Percentiles rank a stretch among this genome's conserved stretches.
These are phyloP conservation scores for Amaranthus hypochondriacus DNA, from an alignment of 148 eudicot species.

Conservation along the genomic window DNA sequence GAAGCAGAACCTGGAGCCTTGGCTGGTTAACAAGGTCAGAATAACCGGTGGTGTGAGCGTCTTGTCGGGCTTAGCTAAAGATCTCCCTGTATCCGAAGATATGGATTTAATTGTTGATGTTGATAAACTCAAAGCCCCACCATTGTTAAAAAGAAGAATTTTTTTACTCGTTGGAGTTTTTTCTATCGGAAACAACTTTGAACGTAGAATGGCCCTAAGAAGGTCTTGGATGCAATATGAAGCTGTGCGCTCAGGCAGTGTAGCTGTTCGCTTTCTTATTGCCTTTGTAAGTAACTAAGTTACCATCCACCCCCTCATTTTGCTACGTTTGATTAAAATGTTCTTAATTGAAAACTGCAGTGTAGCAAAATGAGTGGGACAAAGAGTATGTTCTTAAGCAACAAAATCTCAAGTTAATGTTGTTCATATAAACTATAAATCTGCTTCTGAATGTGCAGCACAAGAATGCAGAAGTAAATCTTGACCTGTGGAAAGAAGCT, in stretches of 20 bases:
- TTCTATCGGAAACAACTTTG: conserved; percentile 86
- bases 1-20: conserved; percentile 86
- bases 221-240: conserved; percentile 97
- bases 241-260: conserved; percentile 70
- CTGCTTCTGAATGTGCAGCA: conserved; percentile 46
- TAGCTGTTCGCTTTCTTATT: conserved; percentile 80
- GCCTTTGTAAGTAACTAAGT: conserved; percentile 66
- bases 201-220: conserved; percentile 92
- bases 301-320: too few species aligned
- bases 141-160: conserved; percentile 38
- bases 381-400: neutral
- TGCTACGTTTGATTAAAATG: too few species aligned
- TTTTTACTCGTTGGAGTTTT: conserved; percentile 71
- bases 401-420: neutral
- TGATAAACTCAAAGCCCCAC: conserved; percentile 62
- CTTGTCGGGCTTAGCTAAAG: conserved; percentile 68
- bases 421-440: neutral
- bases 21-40: conserved; percentile 72
- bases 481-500: conserved; percentile 82
- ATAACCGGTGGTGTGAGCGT: conserved; percentile 61
- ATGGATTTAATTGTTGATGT: conserved; percentile 45
- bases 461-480: conserved; percentile 68
- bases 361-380: too few species aligned
- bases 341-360: too few species aligned
- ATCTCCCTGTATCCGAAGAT: conserved; percentile 77